Base-by-base conservation (phyloP, 805 yeast species). In the Isabelozyma gotoi region DNA sequence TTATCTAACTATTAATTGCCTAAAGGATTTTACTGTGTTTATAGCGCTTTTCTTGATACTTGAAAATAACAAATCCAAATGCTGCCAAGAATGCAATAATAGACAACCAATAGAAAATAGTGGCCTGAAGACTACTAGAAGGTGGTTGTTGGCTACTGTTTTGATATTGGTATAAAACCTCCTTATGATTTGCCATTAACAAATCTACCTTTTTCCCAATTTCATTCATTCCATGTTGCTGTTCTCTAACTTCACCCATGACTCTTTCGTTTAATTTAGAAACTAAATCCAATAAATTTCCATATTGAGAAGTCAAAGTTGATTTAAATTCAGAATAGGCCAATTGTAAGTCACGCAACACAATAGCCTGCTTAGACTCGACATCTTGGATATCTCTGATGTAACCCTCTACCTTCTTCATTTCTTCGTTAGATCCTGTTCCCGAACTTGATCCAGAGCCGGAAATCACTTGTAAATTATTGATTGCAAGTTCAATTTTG, bases 231-330 rank as follows among this genome's bases (percentile, higher is more conserved):
- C 62, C 63, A 38, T 45, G 53, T 37, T 67, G 75, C 27, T 72
- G 74, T 40, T 64, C 71, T 47, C 68, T 61, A 15, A 72, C 71
- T 47, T 71, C 76, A 1, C 71, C 68, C 44, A 72, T 63, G 11
- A 71, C 62, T 40, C 60, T 65, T 37, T 67, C 65, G 42, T 69
- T 68, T 17, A 67, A 52, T 34, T 55, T 50, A 3, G 65, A 51
- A 3, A 71, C 52, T 1, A 72, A 58, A 3, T 46, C 50, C 10
- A 67, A 52, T 50, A 71, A 52, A 40, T 70, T 63, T 8, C 60
- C 50, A 39, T 64, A 63, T 44, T 70, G 73, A 5, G 52, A 47
- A 3, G 62, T 50, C 14, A 71, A 40, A 12, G 56, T 48, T 3
- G 41, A 31, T 41, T 67, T 65, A 52, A 68, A 61, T 12, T 55